Base-by-base conservation (phyloP, 2,329 filamentous ascomycete species). In the Fusarium drepaniforme region DNA sequence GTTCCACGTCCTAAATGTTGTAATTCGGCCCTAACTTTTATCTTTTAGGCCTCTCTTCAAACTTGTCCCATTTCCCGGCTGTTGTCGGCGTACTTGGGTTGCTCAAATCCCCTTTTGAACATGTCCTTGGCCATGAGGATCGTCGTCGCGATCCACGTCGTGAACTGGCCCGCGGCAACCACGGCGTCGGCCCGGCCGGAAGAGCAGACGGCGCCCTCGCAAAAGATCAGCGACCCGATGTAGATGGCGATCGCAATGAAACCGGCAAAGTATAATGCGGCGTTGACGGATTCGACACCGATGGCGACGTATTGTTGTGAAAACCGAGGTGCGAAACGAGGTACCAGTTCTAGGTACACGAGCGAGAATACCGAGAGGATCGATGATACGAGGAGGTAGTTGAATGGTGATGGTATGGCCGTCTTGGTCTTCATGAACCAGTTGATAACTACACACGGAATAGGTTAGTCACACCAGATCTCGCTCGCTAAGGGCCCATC, bases 171-270 rank as follows among this genome's bases (percentile, higher is more conserved):
- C 15, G 89, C 86, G 21, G 88, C 86, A 60, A 91, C 85, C 49
- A 86, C 88, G n/a, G 87, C 85, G 69, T 87, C 85, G 51, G 88
- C 88, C 23, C 87, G 87, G 46, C 88, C 89, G 15, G 88, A 85
- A 28, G 84, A 84, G 83, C 90, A 92, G 30, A 91, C 88, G 42
- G 83, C 84, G 49, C 90, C 90, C 33, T 85, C 84, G 82, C 90
- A 92, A 83, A 90, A 90, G 66, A 87, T 81, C 60, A 92, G 83
- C 63, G 83, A 83, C 79, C 85, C 83, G 73, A 92, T 86, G 82
- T 90, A 91, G 72, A 88, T 85, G 51, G 88, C 84, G 23, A 91
- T 85, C 12, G 88, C 88, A 75, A 90, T 85, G 82, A 91, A 91
- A 66, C 89, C 90, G 23, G 86, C 84, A 80, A 92, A 89, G 83